Base-by-base conservation (phyloP, 768 basidiomycete genomes). In the Boletus tomentosulus region DNA sequence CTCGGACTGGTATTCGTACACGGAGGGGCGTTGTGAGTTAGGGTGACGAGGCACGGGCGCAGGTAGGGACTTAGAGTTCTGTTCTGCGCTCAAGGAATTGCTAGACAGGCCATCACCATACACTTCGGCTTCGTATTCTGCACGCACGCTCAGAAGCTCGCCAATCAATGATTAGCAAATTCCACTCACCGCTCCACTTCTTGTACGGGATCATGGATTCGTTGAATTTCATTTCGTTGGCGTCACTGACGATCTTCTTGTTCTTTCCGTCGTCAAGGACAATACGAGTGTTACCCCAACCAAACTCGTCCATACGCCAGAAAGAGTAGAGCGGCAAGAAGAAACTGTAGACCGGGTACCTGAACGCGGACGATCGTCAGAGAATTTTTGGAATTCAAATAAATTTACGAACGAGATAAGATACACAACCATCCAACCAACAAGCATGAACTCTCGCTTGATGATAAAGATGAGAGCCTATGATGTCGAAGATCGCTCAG, bases 221-320 rank as follows among this genome's bases (percentile, higher is more conserved):
- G 59, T 84, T 83, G 73, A 85, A 89, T 56, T 80, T 82, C 67
- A 87, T 85, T 25, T 87, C 87, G 47, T 82, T 83, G 46, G 74
- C 78, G 5, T 59, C 61, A 15, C 16, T 44, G 46, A 85, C 67
- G 47, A 86, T 74, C 67, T 81, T 86, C 76, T 86, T 86, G 64
- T 77, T 76, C 59, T 75, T 77, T 48, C 86, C 85, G 63, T 86
- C 85, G 37, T 85, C 83, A 30, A 85, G 77, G 45, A 86, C 84
- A 34, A 84, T 58, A 67, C 84, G 82, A 27, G 82, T 82, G 64
- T 76, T 81, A 74, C 82, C 78, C 81, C 82, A 85, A 65, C 79
- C 78, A 67, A 86, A 87, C 62, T 86, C 85, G 60, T 86, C 85
- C 84, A 86, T 85, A 58, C 79, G 78, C 85, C 85, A 86, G 78